phyloP scores from a whole-genome alignment of 2,329 filamentous ascomycete species.

The Arachnomyces sp. region DNA sequence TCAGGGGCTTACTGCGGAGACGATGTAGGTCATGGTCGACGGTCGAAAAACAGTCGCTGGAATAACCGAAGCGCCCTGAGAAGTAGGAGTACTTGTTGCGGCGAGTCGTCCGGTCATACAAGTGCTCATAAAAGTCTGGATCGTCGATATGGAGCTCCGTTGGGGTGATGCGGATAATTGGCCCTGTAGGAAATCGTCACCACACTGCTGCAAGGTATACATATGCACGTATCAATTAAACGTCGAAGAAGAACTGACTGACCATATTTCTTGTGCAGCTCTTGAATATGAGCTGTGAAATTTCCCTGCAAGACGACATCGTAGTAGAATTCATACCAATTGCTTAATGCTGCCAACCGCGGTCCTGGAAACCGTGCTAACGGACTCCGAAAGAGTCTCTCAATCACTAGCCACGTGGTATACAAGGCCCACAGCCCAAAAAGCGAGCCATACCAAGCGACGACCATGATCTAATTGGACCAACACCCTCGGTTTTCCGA shows the following conservation, averaged over 20 bases:
- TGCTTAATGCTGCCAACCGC: constrained; percentile 14
- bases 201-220: neutral
- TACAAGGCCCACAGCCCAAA: neutral
- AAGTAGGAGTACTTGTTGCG: constrained; percentile 12
- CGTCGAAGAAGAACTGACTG: no score
- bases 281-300: constrained; percentile 17
- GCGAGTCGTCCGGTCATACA: constrained; percentile 14
- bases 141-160: constrained; percentile 11
- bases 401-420: constrained; percentile 10
- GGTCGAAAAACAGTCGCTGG: constrained; percentile 10
- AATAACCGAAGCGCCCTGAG: constrained; percentile 9
- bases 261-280: constrained; percentile 23
- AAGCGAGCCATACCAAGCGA: neutral
- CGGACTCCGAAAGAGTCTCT: constrained; percentile 15
- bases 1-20: constrained; percentile 12
- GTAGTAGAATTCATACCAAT: constrained; percentile 23
- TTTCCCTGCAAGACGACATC: constrained; percentile 18
- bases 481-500: no score
- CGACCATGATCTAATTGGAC: no score
- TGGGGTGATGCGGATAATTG: constrained; percentile 12
- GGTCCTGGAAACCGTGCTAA: constrained; percentile 18
- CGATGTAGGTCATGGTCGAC: constrained; percentile 16
- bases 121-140: constrained; percentile 15
- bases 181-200: constrained; percentile 6
- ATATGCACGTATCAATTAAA: no score